Evolutionary conservation across 805 yeast species (phyloP).

Genomic region (Lipomyces spencermartinsiae): DNA sequence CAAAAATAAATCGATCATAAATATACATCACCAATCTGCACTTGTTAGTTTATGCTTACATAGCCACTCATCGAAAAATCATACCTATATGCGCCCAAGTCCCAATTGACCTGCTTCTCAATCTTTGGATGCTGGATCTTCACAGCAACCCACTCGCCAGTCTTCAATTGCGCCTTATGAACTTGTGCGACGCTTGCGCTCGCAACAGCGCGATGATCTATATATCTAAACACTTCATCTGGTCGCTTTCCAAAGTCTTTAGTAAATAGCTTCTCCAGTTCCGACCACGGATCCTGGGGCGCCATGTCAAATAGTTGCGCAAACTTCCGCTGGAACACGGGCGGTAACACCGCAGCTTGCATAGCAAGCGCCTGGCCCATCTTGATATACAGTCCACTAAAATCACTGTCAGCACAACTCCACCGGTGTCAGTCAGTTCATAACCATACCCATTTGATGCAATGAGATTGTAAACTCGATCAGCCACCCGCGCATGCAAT

Average conservation of each 20-base stretch:
- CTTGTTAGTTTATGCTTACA: background rate
- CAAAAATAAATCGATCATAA: constrained; percentile 62
- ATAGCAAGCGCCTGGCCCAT: constrained; percentile 81
- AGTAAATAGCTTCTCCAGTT: constrained; percentile 42
- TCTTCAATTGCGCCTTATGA: constrained; percentile 57
- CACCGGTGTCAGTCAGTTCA: background rate
- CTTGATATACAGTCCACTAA: constrained; percentile 68
- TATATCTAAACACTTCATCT: constrained; percentile 51
- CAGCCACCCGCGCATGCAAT: constrained; percentile 66
- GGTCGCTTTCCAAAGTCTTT: constrained; percentile 53
- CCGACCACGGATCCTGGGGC: constrained; percentile 60
- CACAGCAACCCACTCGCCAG: constrained; percentile 64
- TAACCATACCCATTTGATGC: constrained; percentile 48
- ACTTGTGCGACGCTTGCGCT: constrained; percentile 80
- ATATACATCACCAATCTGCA: constrained; percentile 54
- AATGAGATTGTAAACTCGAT: constrained; percentile 54
- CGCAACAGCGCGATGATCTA: constrained; percentile 69
- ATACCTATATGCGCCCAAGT: constrained; percentile 59
- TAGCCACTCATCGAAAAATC: background rate
- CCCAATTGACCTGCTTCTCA: constrained; percentile 63
- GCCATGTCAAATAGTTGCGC: constrained; percentile 69
- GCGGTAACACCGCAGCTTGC: constrained; percentile 72
- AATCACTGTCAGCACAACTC: background rate
- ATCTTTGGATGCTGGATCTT: constrained; percentile 73
- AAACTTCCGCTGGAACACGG: constrained; percentile 65